phyloP scores from a whole-genome alignment of 2,329 filamentous ascomycete genomes.

The Xylaria hypoxylon region DNA sequence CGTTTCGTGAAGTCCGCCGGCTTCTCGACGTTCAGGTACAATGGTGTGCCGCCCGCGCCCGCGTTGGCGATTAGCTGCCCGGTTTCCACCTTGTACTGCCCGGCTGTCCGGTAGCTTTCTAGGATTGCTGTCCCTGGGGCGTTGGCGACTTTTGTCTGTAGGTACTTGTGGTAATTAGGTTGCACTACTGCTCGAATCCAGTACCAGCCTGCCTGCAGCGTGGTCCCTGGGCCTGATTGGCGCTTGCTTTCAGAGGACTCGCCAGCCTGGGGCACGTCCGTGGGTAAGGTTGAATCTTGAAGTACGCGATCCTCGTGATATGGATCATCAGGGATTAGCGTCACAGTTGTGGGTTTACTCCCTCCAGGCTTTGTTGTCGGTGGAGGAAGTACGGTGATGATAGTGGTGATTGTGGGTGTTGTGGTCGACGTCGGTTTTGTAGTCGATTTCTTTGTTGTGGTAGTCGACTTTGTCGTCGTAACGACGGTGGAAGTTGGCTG shows the following conservation, averaged over 20 bases:
- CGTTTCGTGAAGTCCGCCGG: conserved; percentile 59
- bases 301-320: conserved; percentile 21
- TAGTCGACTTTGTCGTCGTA: conserved; percentile 20
- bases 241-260: conserved; percentile 4
- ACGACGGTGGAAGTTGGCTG: conserved; percentile 16
- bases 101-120: conserved; percentile 56
- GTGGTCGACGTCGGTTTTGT: conserved; percentile 4
- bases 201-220: conserved; percentile 63
- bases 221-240: conserved; percentile 45
- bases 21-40: conserved; percentile 62
- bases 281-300: conserved; percentile 3
- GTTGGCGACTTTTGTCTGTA: conserved; percentile 60
- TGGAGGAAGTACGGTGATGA: conserved; percentile 28
- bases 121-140: conserved; percentile 62
- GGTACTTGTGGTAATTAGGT: conserved; percentile 69
- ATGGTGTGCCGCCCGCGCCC: conserved; percentile 51
- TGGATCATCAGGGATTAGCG: conserved; percentile 29
- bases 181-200: conserved; percentile 68
- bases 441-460: conserved; percentile 6
- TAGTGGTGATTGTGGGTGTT: conserved; percentile 19
- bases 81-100: conserved; percentile 66
- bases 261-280: background rate
- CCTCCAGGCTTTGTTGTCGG: conserved; percentile 4
- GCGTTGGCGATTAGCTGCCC: conserved; percentile 65
- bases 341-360: conserved; percentile 9